Conservation (phyloP, 2,329 filamentous ascomycete species). For the Exophiala sp. region DNA sequence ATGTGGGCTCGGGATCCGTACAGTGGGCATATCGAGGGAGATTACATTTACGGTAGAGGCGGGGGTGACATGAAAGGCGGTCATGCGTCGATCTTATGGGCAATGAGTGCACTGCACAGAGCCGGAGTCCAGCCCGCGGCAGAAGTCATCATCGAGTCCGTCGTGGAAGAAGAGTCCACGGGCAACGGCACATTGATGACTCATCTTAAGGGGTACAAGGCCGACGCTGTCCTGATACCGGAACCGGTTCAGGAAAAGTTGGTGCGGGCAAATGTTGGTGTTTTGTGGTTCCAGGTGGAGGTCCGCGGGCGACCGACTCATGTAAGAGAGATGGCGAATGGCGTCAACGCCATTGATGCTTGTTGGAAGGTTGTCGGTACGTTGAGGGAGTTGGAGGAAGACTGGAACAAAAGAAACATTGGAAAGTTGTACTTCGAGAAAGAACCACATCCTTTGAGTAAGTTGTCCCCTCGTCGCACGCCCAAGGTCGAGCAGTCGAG, state of each 20-base stretch:
- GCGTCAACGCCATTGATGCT: constrained; percentile 22
- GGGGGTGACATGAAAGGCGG: constrained; percentile 21
- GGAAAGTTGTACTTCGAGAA: constrained; percentile 16
- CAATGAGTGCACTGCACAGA: constrained; percentile 15
- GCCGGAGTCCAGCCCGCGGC: constrained; percentile 20
- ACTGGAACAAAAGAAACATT: constrained; percentile 21
- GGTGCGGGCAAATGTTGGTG: constrained; percentile 22
- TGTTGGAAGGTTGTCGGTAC: constrained; percentile 20
- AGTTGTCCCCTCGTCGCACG: constrained; percentile 2
- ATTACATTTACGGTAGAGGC: constrained; percentile 20
- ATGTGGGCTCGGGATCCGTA: constrained; percentile 23
- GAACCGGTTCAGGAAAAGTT: constrained; percentile 22
- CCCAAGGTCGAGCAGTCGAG: background rate
- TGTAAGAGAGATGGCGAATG: constrained; percentile 20
- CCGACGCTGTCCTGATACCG: constrained; percentile 22
- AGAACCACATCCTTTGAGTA: constrained; percentile 23
- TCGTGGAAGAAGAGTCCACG: constrained; percentile 23
- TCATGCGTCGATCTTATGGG: constrained; percentile 13
- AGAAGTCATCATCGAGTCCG: constrained; percentile 22
- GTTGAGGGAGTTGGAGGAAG: constrained; percentile 21
- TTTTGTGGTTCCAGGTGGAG: constrained; percentile 25
- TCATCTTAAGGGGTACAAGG: constrained; percentile 24
- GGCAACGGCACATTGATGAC: constrained; percentile 26
- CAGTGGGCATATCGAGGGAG: constrained; percentile 19
- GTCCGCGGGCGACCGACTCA: constrained; percentile 21